Evolutionary conservation across 164 flowering plant species (phyloP).

Genomic region (Paratinospora sagittata): DNA sequence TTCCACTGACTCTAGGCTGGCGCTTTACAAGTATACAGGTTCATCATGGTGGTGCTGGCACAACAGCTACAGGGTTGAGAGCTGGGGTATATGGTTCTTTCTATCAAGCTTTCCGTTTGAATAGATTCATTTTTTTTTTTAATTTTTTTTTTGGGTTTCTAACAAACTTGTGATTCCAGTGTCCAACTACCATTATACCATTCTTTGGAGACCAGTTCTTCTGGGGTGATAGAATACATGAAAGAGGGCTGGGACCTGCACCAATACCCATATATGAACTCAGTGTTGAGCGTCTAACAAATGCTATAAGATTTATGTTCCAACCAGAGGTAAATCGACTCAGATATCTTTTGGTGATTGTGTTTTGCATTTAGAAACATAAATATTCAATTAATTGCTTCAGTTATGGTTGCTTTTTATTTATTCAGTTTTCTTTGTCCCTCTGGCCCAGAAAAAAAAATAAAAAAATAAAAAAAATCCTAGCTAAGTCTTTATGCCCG

Average conservation of each 20-base stretch:
- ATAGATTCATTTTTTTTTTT: neutral
- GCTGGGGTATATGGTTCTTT: conserved; percentile 68
- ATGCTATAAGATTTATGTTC: conserved; percentile 78
- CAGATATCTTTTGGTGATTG: neutral
- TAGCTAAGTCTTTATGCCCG: too few species aligned
- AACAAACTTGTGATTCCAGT: conserved; percentile 34
- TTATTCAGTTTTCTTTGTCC: neutral
- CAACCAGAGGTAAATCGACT: conserved; percentile 66
- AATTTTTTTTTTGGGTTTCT: conserved; percentile 1
- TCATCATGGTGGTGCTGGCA: conserved; percentile 99
- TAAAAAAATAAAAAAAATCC: too few species aligned
- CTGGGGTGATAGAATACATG: conserved; percentile 82
- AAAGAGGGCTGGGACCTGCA: conserved; percentile 73
- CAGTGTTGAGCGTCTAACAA: conserved; percentile 54
- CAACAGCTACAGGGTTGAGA: conserved; percentile 88
- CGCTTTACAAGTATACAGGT: conserved; percentile 42
- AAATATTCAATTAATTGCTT: neutral
- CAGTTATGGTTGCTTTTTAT: too few species aligned
- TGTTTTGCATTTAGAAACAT: neutral
- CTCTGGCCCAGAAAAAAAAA: neutral
- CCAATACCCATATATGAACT: conserved; percentile 81
- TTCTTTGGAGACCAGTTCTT: conserved; percentile 98
- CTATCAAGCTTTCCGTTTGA: neutral
- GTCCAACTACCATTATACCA: conserved; percentile 94
- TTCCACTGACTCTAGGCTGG: neutral